phyloP scores from a whole-genome alignment of 345 rosid genomes.

The Triadica sebifera region DNA sequence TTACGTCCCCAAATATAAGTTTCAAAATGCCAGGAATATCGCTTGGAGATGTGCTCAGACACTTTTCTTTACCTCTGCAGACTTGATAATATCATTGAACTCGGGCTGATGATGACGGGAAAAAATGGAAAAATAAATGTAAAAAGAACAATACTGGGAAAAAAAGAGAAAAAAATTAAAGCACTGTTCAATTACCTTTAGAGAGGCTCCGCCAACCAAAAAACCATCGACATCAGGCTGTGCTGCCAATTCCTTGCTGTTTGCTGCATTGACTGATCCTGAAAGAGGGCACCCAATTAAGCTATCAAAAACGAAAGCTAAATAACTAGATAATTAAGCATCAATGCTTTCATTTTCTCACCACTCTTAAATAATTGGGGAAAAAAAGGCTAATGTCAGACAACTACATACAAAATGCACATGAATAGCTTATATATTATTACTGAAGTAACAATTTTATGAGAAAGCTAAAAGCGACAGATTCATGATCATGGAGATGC shows the following conservation, averaged over 20 bases:
- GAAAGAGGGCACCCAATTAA: conserved; percentile 7
- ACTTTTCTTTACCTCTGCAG: conserved; percentile 49
- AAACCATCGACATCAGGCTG: conserved; percentile 83
- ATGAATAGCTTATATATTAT: not conserved
- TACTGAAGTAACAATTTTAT: not conserved
- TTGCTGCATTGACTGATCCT: conserved; percentile 83
- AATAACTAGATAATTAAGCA: not conserved
- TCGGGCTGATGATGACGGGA: conserved; percentile 36
- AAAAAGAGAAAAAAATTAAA: not conserved
- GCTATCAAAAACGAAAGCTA: not conserved
- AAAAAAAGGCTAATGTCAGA: not conserved
- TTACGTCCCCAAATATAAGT: conserved; percentile 2
- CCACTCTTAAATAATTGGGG: not conserved
- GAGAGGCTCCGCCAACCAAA: conserved; percentile 89
- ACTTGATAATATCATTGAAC: conserved; percentile 59
- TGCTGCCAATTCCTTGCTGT: conserved; percentile 76
- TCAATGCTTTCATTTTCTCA: not conserved
- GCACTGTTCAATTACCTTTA: conserved; percentile 46
- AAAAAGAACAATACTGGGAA: not conserved
- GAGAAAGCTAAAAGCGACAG: not conserved
- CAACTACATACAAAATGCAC: not conserved
- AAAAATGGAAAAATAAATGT: not conserved
- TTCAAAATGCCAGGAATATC: not conserved
- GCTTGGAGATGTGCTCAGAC: conserved; percentile 21
- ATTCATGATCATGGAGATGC: not conserved